Conservation (phyloP, 345 rosid genomes). For the Hypericum perforatum region DNA sequence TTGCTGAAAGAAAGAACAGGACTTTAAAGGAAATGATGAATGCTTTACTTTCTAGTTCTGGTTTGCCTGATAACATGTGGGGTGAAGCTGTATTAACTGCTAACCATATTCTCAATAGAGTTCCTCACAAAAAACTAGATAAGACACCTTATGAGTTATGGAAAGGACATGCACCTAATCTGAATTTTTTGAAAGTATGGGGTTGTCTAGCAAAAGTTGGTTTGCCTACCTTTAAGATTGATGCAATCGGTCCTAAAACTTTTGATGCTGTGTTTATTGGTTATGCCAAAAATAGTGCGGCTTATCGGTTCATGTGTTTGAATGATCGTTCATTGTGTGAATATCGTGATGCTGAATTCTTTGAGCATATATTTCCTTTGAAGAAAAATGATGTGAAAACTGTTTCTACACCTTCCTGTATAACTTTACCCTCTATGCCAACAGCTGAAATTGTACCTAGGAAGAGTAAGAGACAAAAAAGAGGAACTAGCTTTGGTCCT, state of each 20-base stretch:
- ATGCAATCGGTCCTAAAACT: neutral
- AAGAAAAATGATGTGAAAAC: no score
- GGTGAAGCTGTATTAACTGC: neutral
- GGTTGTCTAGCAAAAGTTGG: neutral
- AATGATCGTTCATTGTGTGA: neutral
- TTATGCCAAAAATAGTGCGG: neutral
- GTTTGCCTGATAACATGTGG: neutral
- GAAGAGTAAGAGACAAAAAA: neutral
- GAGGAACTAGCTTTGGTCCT: neutral
- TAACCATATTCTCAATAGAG: neutral
- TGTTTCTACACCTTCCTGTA: no score
- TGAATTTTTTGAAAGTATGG: neutral
- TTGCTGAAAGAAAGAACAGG: no score
- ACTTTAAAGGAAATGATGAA: conserved; percentile 10
- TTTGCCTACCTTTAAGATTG: neutral
- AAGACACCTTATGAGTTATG: no score
- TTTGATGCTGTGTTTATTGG: neutral
- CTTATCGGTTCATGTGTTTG: neutral
- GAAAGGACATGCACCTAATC: neutral
- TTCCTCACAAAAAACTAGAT: no score
- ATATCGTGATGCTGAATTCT: no score
- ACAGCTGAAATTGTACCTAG: neutral
- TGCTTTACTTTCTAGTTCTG: neutral
- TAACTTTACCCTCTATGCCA: neutral
- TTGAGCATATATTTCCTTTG: neutral